A percentile compares a stretch with the other conserved stretches of the same genome.
phyloP scores from a whole-genome alignment of 495 filamentous ascomycete species.

The Platismatia glauca region DNA sequence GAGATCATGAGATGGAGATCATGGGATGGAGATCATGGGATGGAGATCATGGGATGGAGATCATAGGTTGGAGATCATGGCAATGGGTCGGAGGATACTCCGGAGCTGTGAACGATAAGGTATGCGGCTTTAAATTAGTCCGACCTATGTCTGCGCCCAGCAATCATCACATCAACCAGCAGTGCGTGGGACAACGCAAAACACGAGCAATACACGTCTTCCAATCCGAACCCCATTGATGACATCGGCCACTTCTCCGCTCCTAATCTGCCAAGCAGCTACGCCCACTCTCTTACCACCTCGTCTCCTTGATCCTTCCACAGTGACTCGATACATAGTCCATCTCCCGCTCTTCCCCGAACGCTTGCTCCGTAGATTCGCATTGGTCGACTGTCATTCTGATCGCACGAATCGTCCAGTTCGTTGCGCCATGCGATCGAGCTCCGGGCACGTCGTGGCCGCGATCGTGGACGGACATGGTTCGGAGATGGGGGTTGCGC shows the following conservation, averaged over 20 bases:
- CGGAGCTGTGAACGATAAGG: neutral
- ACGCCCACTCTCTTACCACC: neutral
- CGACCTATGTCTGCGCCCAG: neutral
- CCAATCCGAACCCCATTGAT: neutral
- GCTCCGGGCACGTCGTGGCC: too few species aligned
- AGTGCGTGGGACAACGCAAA: neutral
- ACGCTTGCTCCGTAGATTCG: neutral
- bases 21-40: too few species aligned
- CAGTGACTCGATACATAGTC: neutral
- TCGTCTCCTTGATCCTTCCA: neutral
- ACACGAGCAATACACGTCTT: neutral
- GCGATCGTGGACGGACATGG: too few species aligned
- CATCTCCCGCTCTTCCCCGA: neutral
- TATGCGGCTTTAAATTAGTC: neutral
- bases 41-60: too few species aligned
- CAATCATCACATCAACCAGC: neutral
- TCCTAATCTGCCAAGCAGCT: neutral
- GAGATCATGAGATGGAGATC: too few species aligned
- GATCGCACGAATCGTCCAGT: too few species aligned
- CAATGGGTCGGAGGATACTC: too few species aligned
- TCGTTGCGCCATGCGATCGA: too few species aligned
- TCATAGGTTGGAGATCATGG: too few species aligned
- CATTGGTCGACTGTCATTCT: neutral
- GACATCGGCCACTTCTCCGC: neutral
- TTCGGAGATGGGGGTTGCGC: too few species aligned